phyloP scores from a whole-genome alignment of 2,329 filamentous ascomycete genomes.

The Aspergillus latus region DNA sequence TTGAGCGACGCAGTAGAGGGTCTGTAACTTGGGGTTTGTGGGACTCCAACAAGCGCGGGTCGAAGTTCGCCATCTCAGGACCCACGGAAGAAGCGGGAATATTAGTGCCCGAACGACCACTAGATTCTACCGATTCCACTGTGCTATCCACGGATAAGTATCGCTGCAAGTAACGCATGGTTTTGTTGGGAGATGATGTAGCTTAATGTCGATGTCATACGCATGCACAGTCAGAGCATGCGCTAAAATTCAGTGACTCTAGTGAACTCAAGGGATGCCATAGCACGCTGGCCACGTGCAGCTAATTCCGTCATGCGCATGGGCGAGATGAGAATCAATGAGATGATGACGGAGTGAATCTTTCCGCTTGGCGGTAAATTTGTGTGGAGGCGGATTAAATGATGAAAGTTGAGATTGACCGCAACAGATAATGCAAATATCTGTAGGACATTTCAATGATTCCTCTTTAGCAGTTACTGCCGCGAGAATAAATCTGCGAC shows the following conservation, averaged over 20 bases:
- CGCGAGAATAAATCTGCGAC: conserved; percentile 10
- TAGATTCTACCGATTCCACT: conserved; percentile 13
- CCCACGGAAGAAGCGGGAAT: no score
- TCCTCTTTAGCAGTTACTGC: conserved; percentile 5
- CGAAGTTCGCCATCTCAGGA: no score
- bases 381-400: conserved; percentile 27
- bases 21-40: not conserved
- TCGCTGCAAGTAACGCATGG: conserved; percentile 10
- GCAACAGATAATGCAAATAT: conserved; percentile 30
- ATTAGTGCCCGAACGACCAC: conserved; percentile 10
- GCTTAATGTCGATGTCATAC: conserved; percentile 22
- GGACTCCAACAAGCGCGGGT: no score
- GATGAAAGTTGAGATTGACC: conserved; percentile 25
- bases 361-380: conserved; percentile 23
- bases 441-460: conserved; percentile 20
- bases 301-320: conserved; percentile 22
- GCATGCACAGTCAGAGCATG: conserved; percentile 16
- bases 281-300: conserved; percentile 22
- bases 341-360: conserved; percentile 28
- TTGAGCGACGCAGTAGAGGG: conserved; percentile 1
- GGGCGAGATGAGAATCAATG: conserved; percentile 25
- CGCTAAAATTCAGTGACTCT: conserved; percentile 22
- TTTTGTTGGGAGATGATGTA: conserved; percentile 14
- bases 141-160: not conserved
- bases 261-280: conserved; percentile 21